Base-by-base conservation (phyloP, 352 stramenopile genomes). In the Phytophthora boehmeriae region DNA sequence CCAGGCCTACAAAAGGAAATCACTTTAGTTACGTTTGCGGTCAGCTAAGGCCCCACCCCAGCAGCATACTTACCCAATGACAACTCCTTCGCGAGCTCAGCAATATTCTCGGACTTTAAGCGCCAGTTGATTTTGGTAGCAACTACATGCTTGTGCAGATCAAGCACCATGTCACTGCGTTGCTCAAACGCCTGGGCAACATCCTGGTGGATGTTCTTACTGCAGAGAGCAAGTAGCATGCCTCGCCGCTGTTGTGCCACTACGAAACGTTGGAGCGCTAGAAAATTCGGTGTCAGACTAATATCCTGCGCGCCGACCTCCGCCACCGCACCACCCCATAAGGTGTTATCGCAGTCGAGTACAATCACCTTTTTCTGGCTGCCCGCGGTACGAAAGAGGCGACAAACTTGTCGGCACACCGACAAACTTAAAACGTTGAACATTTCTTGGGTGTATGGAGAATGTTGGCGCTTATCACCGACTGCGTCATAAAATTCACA, bases 341-440 rank as follows among this genome's bases (percentile, higher is more conserved):
- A 45, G 3, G 83, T 93, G 45, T 93, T 88, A 54, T 93, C 83
- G 50, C 83, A 92, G 55, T 92, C 83, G 1, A 92, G 72, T 20
- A 90, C 81, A 35, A 92, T 68, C n/a, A 89, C 80, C 72, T 92
- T 90, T 36, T 89, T 86, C 13, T 25, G 51, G 35, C 61, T 66
- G 20, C 56, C 74, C 16, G 58, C 19, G 2, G 25, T 43, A 30
- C 67, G 71, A 39, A 73, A 74, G 11, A 90, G 51, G 1, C 76
- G 73, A n/a, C 66, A 75, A 52, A 90, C 78, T 22, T 88, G 78
- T 19, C 83, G 71, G 8, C 68, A 76, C 6, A 83, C 38, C 27
- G 62, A 63, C 5, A 89, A 61, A 44, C 73, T 68, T 19, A 92
- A 27, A 2, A 75, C 54, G 32, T 87, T 73, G 32, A 81, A 66